Evolutionary conservation across 169 alveolate species (phyloP), one percentile per base, ranked within the genome.

Genomic region (Cyclospora cayetanensis): DNA sequence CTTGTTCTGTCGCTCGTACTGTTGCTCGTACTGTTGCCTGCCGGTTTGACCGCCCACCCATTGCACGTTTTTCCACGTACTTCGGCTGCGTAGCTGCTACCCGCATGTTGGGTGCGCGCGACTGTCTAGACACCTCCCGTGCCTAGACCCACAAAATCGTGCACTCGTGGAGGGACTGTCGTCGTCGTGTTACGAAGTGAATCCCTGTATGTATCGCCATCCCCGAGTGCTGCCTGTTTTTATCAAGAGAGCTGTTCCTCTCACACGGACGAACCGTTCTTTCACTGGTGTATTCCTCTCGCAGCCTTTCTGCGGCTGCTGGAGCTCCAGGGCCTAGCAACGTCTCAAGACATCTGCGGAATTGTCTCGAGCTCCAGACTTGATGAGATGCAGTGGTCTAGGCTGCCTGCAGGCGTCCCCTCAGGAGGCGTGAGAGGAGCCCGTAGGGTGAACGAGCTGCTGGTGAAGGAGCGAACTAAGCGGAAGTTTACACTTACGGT

Each of bases 401-500:
- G 89, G 1, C 65, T 74, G 37, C 22, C 35, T 41, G 37, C 89
- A 4, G 72, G 37, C 37, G 50, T 11, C 82, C 53, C 53, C 53
- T 70, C 82, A 15, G 89, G 89, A 29, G 72, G 72, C 72, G 35
- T 31, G 15, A 9, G 35, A n/a, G 72, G 72, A 31, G 5, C 53
- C 2, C 52, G 77, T 0, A 39, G 93, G 20, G 77, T 88, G 4
- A 90, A 88, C 43, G 93, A 68, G 68, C 85, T 88, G 34, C 63
- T 63, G 55, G 72, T 88, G 43, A 88, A 88, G 88, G 93, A 88
- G 42, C 3, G 93, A 29, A 88, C 93, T 4, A 88, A 88, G 37
- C 93, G 93, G 42, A 63, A 63, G 34, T 88, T 63, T 52, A 88
- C 93, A 1, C 31, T 88, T 29, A 88, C 86, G 22, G 82, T 68